Evolutionary conservation across 2,329 filamentous ascomycete species (phyloP), one percentile per base, ranked within the genome.

Genomic region (Aureobasidium sp.): DNA sequence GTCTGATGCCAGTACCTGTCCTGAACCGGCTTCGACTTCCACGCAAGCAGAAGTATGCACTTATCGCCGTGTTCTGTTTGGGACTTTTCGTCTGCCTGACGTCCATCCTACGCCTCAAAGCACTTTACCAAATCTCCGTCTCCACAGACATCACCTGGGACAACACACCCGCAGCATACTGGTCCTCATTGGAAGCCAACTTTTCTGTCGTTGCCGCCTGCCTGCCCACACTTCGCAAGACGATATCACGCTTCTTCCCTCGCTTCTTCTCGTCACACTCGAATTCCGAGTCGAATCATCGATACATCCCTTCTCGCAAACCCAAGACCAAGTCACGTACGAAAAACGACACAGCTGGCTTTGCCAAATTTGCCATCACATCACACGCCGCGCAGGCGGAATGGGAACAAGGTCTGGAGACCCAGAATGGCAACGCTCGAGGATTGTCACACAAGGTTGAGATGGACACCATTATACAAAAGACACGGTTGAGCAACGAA

Each of bases 351-450:
- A 52, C 48, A 14, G 29, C 8, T 11, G 60, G 60, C 39, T 61
- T 54, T n/a, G 19, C 52, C 5, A 50, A 42, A 12, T 61, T 47
- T 14, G 24, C 47, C 22, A 33, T 47, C 22, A 54, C 50, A 42
- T 58, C 54, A n/a, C 48, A 56, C 8, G 39, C 40, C 14, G 60
- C 37, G 1, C 22, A 35, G 11, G 31, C 60, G 2, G 49, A 54
- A 15, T 61, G 60, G 60, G 31, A 40, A 12, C 60, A 61, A 35
- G 49, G 31, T 9, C 17, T 61, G 17, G 9, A 42, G 11, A 14
- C 27, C 70, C 64, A 79, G 29, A 76, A 80, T 76, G 82, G 80
- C 31, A 82, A 77, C 8, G 81, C 57, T 8, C 31, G 14, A 27
- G 54, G 33, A 9, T 8, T 48, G 2, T 37, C 40, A 19, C 45